Evolutionary conservation across 495 filamentous ascomycete genomes (phyloP).

Genomic region (Sphaerosporella brunnea): DNA sequence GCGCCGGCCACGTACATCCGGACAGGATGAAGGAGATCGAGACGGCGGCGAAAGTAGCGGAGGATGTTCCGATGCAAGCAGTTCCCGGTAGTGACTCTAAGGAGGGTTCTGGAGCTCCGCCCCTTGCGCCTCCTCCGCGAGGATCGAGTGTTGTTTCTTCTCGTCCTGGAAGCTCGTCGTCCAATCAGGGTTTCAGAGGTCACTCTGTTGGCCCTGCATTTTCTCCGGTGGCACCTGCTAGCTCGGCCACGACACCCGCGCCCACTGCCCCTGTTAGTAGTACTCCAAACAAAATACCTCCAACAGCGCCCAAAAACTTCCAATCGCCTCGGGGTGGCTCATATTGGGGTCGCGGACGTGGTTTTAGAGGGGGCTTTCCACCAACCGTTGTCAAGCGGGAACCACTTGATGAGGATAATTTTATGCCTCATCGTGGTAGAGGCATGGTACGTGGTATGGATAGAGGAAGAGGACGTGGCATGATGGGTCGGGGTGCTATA

Average conservation of each 20-base stretch:
- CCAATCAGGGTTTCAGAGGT: constrained; percentile 16
- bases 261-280: constrained; percentile 11
- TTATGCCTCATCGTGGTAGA: background rate
- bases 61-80: constrained; percentile 6
- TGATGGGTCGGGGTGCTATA: constrained; percentile 11
- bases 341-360: background rate
- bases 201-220: constrained; percentile 12
- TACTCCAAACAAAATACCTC: constrained; percentile 19
- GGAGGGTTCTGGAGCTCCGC: constrained; percentile 5
- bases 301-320: constrained; percentile 18
- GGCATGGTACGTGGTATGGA: constrained; percentile 2
- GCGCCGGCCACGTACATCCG: constrained; percentile 14
- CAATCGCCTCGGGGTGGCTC: background rate
- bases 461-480: constrained; percentile 12
- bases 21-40: constrained; percentile 23
- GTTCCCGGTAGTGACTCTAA: background rate
- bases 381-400: constrained; percentile 12
- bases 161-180: constrained; percentile 18
- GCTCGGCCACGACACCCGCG: constrained; percentile 9
- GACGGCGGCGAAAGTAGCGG: constrained; percentile 16
- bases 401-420: constrained; percentile 8
- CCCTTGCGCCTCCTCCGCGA: constrained; percentile 9
- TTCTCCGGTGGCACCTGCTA: constrained; percentile 9
- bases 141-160: constrained; percentile 12
- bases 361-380: background rate